Base-by-base conservation (phyloP, 2,329 filamentous ascomycete species). In the Pseudogymnoascus sp. region DNA sequence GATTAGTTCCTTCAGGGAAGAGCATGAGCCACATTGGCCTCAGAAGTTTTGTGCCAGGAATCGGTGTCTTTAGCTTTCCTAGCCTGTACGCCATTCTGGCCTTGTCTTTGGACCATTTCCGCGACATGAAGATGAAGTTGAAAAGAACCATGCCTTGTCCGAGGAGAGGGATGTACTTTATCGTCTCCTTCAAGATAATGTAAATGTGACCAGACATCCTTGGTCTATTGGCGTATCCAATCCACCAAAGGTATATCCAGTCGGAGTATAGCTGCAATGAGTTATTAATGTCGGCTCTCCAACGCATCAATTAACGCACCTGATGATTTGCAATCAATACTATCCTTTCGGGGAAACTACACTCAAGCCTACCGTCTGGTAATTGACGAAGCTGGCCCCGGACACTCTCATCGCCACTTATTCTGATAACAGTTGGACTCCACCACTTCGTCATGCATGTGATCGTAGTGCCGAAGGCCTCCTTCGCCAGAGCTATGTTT, bases 181-280 rank as follows among this genome's bases (percentile, higher is more conserved):
- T 76, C 1, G 89, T 92, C 70, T 95, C 89, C 69, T 95, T 95
- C 58, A 95, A 76, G 67, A 95, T 92, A 70, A 95, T 95, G 75
- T 90, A 95, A 68, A 95, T 80, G 69, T 90, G 87, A 9, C 91
- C 90, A 67, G 94, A 88, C 82, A 90, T 90, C 59, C 81, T 80
- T 61, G 88, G 88, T 1, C 67, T 72, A 68, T 85, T 86, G 23
- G 88, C 90, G 68, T 95, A 95, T n/a, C 85, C 89, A 23, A 90
- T 85, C 90, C 90, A 95, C 90, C 90, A 95, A 6, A 95, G 81
- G 70, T 95, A 95, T 7, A 95, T 74, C 90, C 90, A 95, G 74
- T 95, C 90, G 7, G 90, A 92, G 70, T 95, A 95, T 58, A 95
- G 85, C 81, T 81, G 65, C 21, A 23, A 30, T 13, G 9, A 33